Evolutionary conservation across 2,329 filamentous ascomycete genomes (phyloP).

Genomic region (Aspergillus intermedius): DNA sequence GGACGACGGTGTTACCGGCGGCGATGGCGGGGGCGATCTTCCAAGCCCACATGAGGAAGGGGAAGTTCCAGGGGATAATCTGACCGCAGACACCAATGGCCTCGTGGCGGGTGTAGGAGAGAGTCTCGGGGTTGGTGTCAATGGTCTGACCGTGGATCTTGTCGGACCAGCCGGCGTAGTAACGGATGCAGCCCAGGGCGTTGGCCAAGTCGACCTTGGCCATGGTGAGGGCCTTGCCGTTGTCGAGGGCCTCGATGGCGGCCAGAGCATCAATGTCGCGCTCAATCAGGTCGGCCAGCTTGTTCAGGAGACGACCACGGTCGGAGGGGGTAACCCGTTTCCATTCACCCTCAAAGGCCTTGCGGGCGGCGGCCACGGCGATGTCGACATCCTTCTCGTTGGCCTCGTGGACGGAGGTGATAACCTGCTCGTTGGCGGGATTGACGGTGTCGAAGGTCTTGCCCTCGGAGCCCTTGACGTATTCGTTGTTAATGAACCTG

Average conservation of each 20-base stretch:
- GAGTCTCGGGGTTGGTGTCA: constrained; percentile 68
- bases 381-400: constrained; percentile 71
- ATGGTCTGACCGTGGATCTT: constrained; percentile 88
- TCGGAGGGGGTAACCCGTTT: constrained; percentile 59
- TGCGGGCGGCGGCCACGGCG: constrained; percentile 77
- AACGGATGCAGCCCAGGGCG: constrained; percentile 67
- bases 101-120: constrained; percentile 79
- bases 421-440: constrained; percentile 76
- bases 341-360: constrained; percentile 74
- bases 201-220: constrained; percentile 64
- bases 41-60: constrained; percentile 76
- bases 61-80: constrained; percentile 89
- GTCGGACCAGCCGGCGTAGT: constrained; percentile 90
- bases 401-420: constrained; percentile 74
- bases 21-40: constrained; percentile 70
- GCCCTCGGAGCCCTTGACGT: constrained; percentile 73
- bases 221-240: constrained; percentile 39
- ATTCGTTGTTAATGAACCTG: constrained; percentile 47
- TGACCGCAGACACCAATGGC: constrained; percentile 76
- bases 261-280: constrained; percentile 70
- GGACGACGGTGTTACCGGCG: constrained; percentile 54
- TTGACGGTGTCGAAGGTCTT: constrained; percentile 91
- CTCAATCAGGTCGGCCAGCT: constrained; percentile 74
- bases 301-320: constrained; percentile 63
- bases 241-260: constrained; percentile 71